phyloP scores from a whole-genome alignment of 768 basidiomycete genomes.

The Crucibulum laeve region DNA sequence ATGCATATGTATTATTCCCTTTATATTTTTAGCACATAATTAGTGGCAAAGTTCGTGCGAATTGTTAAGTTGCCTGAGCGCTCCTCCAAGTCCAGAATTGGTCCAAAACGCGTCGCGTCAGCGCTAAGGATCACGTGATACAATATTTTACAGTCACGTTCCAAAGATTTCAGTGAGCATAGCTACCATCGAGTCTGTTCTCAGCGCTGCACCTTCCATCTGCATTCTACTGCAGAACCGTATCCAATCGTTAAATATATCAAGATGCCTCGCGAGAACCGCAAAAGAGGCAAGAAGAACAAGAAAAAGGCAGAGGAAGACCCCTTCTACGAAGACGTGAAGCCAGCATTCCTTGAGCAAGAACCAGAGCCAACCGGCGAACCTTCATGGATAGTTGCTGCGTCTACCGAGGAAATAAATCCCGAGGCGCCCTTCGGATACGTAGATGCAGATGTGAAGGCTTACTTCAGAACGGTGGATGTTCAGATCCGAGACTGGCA shows the following conservation, averaged over 20 bases:
- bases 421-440: slow-evolving; percentile 84
- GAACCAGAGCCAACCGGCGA: slow-evolving; percentile 24
- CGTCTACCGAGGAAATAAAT: slow-evolving; percentile 34
- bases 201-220: neutral
- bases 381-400: slow-evolving; percentile 70
- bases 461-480: slow-evolving; percentile 89
- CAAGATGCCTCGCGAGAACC: slow-evolving; percentile 67
- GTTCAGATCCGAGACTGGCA: slow-evolving; percentile 88
- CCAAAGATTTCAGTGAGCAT: neutral
- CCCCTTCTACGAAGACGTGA: slow-evolving; percentile 6
- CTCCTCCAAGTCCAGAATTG: too few relatives aligned
- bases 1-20: neutral
- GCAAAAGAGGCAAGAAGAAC: slow-evolving; percentile 76
- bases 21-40: neutral
- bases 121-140: neutral
- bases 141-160: neutral
- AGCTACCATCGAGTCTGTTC: neutral
- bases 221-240: neutral
- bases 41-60: too few relatives aligned
- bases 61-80: too few relatives aligned
- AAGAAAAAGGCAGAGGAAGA: slow-evolving; percentile 42
- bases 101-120: too few relatives aligned
- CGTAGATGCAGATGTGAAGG: slow-evolving; percentile 86
- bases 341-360: slow-evolving; percentile 9
- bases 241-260: too few relatives aligned